phyloP scores from a whole-genome alignment of 2,329 filamentous ascomycete species.

The Didymella pomorum region DNA sequence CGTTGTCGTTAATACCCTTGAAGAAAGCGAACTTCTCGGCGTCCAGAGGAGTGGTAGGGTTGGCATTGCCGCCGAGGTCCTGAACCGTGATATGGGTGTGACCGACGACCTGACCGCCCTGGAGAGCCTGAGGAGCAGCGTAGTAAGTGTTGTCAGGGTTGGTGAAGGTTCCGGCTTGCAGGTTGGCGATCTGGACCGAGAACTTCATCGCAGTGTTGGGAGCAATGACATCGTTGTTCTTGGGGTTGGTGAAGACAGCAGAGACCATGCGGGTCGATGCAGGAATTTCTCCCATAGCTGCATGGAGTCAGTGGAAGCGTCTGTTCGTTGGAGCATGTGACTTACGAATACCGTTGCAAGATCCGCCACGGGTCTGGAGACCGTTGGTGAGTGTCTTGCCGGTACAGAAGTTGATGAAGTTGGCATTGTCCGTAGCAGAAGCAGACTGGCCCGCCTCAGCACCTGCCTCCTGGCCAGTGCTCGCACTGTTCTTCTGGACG shows the following conservation, averaged over 20 bases:
- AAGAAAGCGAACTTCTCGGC: conserved; percentile 63
- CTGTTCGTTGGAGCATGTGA: neutral
- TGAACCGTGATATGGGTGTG: conserved; percentile 64
- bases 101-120: conserved; percentile 54
- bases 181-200: conserved; percentile 58
- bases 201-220: conserved; percentile 58
- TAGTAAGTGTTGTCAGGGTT: conserved; percentile 65
- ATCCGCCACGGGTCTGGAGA: conserved; percentile 58
- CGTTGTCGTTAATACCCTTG: conserved; percentile 65
- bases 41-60: conserved; percentile 49
- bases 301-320: conserved; percentile 1
- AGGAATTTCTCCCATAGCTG: conserved; percentile 66
- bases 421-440: conserved; percentile 60
- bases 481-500: conserved; percentile 55
- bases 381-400: conserved; percentile 65
- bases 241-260: conserved; percentile 60
- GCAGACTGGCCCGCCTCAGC: conserved; percentile 53
- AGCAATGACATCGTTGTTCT: conserved; percentile 52
- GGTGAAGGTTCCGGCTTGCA: conserved; percentile 63
- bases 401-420: conserved; percentile 69
- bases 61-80: conserved; percentile 52
- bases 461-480: conserved; percentile 52
- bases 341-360: conserved; percentile 64
- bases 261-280: conserved; percentile 62
- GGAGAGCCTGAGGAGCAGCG: conserved; percentile 61